phyloP scores from a whole-genome alignment of 2,329 filamentous ascomycete species.

The Fusarium marasasianum region DNA sequence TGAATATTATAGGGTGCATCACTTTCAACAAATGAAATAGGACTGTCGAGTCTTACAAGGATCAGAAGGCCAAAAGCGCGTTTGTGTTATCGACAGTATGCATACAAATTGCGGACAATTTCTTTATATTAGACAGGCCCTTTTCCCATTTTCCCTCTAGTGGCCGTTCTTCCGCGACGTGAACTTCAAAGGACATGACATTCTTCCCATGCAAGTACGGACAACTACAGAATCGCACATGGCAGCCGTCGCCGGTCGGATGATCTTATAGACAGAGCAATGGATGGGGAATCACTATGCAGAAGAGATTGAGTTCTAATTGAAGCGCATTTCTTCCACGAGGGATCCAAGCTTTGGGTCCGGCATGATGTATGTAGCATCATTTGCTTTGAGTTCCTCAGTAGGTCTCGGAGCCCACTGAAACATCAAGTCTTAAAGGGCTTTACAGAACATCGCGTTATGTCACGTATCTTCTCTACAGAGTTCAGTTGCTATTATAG shows the following conservation, averaged over 20 bases:
- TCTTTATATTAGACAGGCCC: accelerated
- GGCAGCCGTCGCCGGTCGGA: neutral
- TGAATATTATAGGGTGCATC: neutral
- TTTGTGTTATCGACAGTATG: no score
- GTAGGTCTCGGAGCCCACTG: no score
- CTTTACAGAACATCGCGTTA: neutral
- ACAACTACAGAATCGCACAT: no score
- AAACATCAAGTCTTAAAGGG: neutral
- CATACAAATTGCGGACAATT: no score
- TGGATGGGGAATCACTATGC: no score
- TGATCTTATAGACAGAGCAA: neutral
- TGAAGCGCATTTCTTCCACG: no score
- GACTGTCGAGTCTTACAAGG: no score
- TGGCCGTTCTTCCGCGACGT: no score
- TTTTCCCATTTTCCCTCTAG: neutral
- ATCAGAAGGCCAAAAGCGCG: neutral
- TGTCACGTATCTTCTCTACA: neutral
- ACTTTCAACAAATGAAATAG: neutral
- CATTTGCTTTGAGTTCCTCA: neutral
- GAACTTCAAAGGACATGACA: neutral
- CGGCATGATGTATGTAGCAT: no score
- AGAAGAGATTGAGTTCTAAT: neutral
- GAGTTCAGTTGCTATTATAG: neutral
- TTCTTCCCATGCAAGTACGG: no score
- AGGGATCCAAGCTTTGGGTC: accelerated